A percentile compares a stretch with the other conserved stretches of the same genome.
phyloP scores from a whole-genome alignment of 176 grass and related monocot species.

The Panicum miliaceum region DNA sequence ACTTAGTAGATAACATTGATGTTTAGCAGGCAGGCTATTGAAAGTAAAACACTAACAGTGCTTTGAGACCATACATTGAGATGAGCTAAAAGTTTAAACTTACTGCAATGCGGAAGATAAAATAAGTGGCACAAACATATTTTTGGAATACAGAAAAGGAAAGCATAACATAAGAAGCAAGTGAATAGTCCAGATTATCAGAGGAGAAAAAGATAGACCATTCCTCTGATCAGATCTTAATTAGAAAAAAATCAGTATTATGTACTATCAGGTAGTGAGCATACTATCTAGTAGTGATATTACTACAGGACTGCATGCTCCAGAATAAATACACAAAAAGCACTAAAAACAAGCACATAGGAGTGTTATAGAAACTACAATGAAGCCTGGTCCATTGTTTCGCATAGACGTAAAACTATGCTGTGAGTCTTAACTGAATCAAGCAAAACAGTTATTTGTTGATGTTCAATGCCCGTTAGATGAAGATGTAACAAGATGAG shows the following conservation, averaged over 20 bases:
- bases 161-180: neutral
- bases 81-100: neutral
- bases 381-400: neutral
- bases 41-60: neutral
- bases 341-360: neutral
- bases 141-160: neutral
- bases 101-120: neutral
- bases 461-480: constrained; percentile 9
- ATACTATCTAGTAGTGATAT: neutral
- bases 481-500: constrained; percentile 28
- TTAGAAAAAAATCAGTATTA: neutral
- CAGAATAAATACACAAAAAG: neutral
- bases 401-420: neutral
- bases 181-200: neutral
- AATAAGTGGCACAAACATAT: neutral
- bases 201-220: neutral
- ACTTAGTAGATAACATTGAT: neutral
- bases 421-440: neutral
- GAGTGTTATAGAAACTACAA: constrained; percentile 12
- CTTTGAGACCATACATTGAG: neutral
- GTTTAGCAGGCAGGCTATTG: neutral
- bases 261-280: neutral
- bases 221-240: neutral
- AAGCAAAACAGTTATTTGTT: constrained; percentile 10
- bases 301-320: neutral